Conservation (phyloP, 2,329 filamentous ascomycete species). For the Grosmannia clavigera region DNA sequence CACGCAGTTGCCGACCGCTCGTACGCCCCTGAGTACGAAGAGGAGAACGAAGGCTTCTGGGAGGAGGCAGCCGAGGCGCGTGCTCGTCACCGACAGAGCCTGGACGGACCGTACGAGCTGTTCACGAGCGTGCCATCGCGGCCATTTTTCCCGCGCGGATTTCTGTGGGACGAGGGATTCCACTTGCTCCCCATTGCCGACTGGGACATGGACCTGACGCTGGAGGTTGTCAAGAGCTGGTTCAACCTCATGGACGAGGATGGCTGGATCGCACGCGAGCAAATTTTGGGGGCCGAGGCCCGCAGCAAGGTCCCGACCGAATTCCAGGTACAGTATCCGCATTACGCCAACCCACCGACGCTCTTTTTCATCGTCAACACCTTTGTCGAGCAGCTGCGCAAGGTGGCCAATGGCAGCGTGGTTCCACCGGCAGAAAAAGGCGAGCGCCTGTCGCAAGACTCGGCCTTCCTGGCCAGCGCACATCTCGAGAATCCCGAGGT, state of each 20-base stretch:
- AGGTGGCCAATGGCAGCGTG: slow-evolving; percentile 33
- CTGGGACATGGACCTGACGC: slow-evolving; percentile 81
- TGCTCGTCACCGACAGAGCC: slow-evolving; percentile 50
- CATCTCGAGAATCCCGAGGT: slow-evolving; percentile 56
- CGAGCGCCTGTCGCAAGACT: background rate
- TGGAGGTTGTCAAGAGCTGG: slow-evolving; percentile 89
- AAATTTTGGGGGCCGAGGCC: slow-evolving; percentile 84
- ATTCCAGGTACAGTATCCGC: slow-evolving; percentile 91
- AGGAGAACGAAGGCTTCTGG: slow-evolving; percentile 94
- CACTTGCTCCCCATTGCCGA: slow-evolving; percentile 84
- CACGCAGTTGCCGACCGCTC: slow-evolving; percentile 81
- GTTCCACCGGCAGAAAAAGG: slow-evolving; percentile 23
- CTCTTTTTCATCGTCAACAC: slow-evolving; percentile 79
- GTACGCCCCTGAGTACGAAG: slow-evolving; percentile 84
- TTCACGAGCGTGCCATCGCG: slow-evolving; percentile 87
- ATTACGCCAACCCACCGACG: slow-evolving; percentile 94
- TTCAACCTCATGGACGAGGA: slow-evolving; percentile 92
- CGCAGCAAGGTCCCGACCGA: slow-evolving; percentile 87
- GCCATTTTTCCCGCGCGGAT: slow-evolving; percentile 92
- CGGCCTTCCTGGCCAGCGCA: slow-evolving; percentile 38
- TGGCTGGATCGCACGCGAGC: slow-evolving; percentile 94
- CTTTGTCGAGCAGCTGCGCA: slow-evolving; percentile 67
- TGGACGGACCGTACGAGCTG: slow-evolving; percentile 75
- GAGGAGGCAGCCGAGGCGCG: slow-evolving; percentile 76
- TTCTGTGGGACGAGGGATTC: slow-evolving; percentile 97